Evolutionary conservation across 208 protist species (phyloP), one percentile per base, ranked within the genome.

Genomic region (Trypanosoma platydactyli): DNA sequence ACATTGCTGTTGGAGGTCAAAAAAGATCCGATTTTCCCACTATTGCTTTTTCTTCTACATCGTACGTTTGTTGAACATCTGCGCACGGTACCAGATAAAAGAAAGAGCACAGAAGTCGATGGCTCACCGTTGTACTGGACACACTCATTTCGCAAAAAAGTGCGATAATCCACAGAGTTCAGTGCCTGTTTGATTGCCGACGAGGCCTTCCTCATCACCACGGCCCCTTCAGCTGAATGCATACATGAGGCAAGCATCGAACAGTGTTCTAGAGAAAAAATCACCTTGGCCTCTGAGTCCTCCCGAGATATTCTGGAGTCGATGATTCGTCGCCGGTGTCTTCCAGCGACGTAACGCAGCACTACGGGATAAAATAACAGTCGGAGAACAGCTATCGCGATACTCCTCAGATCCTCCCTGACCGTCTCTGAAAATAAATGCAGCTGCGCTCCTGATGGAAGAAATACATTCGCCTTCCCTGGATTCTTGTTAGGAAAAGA

Each of bases 61-160:
- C 44, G 46, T 15, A 6, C 7, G 7, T 48, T 24, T n/a, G 13
- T 35, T 30, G 46, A n/a, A 6, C 45, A 9, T 25, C 59, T 72
- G 16, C 46, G 51, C 22, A 91, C 56, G 13, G 58, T 40, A 15
- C 88, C 88, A 30, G 64, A 68, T 44, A 91, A 50, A 40, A 94
- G 41, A 24, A 94, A 48, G 13, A 86, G 65, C 63, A 94, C 88
- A 73, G 77, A 78, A 52, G 76, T 73, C 16, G 76, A 77, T 9
- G 84, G 88, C 68, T 94, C 88, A 49, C 66, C 62, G 24, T 66
- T 56, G 77, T 80, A 90, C 70, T 91, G 80, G 45, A 94, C 64
- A 11, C 79, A 25, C 65, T 94, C 88, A 0, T 65, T 57, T 27
- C 83, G 75, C 35, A 86, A 30, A 58, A 81, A 82, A 29, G 80